Evolutionary conservation across 257 asterid genomes (phyloP), one percentile per base, ranked within the genome.

Genomic region (Solanum boliviense): DNA sequence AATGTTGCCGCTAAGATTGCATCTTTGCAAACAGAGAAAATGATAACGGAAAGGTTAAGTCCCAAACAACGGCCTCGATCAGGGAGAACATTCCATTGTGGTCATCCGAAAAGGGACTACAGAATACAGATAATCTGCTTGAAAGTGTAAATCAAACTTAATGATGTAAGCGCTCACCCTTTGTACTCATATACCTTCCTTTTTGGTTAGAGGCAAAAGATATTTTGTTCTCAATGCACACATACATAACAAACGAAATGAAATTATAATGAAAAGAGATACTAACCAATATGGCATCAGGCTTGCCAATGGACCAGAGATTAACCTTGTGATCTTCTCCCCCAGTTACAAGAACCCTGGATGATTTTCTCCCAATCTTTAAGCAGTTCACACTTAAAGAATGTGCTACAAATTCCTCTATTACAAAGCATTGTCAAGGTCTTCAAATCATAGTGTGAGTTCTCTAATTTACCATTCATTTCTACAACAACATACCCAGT

Each of bases 341-440:
- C 86, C 99, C 99, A 18, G 99, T 97, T 87, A 97, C 96, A 87
- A 97, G 98, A 92, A 97, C 98, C 93, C 99, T 91, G 70, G 98
- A 95, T 70, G 98, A 94, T 89, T 94, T 95, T 90, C 98, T 92
- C 90, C 99, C 99, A 70, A 97, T 95, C 93, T 97, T 97, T 85
- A 97, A 92, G 93, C 99, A 95, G 92, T 97, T 97, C 31, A 97
- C 99, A 89, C 96, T 95, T 91, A 89, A 93, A 68, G 99, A 93
- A 94, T 97, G 99, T 58, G 99, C 99, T 90, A 97, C 99, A 89
- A 97, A 97, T 93, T 97, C 99, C 99, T 97, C 99, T 97, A 88
- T 56, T 10, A 58, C 13, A 81, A 89, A 84, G 79, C 21, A 84
- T 60, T 3, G 93, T 97, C 89, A 97, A 97, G 99, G 98, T 84